Base-by-base conservation (phyloP, 106 monocot species). In the Cymbidium sinense region DNA sequence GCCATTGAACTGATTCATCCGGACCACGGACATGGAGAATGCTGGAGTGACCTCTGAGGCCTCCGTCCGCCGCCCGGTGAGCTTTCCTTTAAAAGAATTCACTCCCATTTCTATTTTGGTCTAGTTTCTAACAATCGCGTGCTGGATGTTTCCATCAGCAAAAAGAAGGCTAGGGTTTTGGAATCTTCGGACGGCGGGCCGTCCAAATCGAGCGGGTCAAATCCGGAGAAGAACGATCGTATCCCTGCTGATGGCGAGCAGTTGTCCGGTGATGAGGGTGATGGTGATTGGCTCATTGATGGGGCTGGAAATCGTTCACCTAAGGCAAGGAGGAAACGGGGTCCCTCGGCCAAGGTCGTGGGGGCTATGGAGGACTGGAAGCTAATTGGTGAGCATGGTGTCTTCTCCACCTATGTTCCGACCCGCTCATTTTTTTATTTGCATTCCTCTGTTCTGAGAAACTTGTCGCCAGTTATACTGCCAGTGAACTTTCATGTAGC, bases 301-400 rank as follows among this genome's bases (percentile, higher is more conserved):
- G 91, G 70, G 7, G 34, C 84, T 39, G 84, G 84, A 55, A 88
- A 86, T 62, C 74, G 64, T 55, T 79, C 51, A 5, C 91, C 86
- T 12, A 86, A 81, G 82, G n/a, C 87, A 34, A 96, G n/a, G 88
- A 77, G 88, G 81, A 91, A 84, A 85, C 89, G 94, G 34, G 81
- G 79, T n/a, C 80, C 90, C 7, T 74, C 85, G 8, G 80, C 79
- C n/a, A 69, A 73, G 20, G 79, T 77, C n/a, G 81, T 77, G 23
- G 86, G 76, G 51, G 82, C 77, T 50, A 78, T 76, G 34, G 89
- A 89, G 4, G 85, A 89, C 29, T 80, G n/a, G n/a, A n/a, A n/a
- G n/a, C n/a, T n/a, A n/a, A n/a, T n/a, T n/a, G n/a, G n/a, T n/a
- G n/a, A n/a, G 82, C 77, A 8, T 3, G 51, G 29, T 73, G 1